phyloP scores from a whole-genome alignment of 2,329 filamentous ascomycete species.

The Aspergillus viridinutans region DNA sequence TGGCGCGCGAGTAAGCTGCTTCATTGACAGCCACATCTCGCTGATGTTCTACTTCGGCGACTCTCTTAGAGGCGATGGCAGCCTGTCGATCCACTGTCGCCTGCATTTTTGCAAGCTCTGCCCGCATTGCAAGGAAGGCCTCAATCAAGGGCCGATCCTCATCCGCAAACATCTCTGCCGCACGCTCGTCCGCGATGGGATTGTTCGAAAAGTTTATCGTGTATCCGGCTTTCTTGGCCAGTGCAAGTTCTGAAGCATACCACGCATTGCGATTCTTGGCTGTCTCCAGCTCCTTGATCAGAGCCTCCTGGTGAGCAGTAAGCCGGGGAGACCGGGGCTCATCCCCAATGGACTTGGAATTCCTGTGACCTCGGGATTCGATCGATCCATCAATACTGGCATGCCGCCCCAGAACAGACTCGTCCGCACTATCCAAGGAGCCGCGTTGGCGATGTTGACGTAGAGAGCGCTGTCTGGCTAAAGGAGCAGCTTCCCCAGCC shows the following conservation, averaged over 20 bases:
- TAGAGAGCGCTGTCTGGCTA: constrained; percentile 48
- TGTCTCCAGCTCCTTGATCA: constrained; percentile 82
- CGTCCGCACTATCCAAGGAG: constrained; percentile 65
- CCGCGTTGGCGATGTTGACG: constrained; percentile 58
- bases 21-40: constrained; percentile 91
- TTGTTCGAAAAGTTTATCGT: constrained; percentile 65
- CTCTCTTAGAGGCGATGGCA: constrained; percentile 75
- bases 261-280: constrained; percentile 86
- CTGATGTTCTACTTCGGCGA: constrained; percentile 92
- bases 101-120: constrained; percentile 85
- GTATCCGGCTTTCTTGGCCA: constrained; percentile 89
- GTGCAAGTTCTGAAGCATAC: constrained; percentile 91
- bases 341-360: constrained; percentile 38
- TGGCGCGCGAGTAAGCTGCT: constrained; percentile 91
- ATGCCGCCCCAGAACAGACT: constrained; percentile 47
- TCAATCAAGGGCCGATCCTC: constrained; percentile 91
- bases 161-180: constrained; percentile 77
- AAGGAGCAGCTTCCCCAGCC: constrained; percentile 42
- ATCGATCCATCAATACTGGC: constrained; percentile 38
- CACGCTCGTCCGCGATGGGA: constrained; percentile 70
- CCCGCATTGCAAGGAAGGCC: constrained; percentile 84
- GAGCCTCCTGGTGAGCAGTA: constrained; percentile 52
- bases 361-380: constrained; percentile 36
- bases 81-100: constrained; percentile 85
- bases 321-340: constrained; percentile 44